These are phyloP conservation scores for Curvularia lunata DNA, from an alignment of 2,329 filamentous ascomycete genomes.

Conservation along the genomic window DNA sequence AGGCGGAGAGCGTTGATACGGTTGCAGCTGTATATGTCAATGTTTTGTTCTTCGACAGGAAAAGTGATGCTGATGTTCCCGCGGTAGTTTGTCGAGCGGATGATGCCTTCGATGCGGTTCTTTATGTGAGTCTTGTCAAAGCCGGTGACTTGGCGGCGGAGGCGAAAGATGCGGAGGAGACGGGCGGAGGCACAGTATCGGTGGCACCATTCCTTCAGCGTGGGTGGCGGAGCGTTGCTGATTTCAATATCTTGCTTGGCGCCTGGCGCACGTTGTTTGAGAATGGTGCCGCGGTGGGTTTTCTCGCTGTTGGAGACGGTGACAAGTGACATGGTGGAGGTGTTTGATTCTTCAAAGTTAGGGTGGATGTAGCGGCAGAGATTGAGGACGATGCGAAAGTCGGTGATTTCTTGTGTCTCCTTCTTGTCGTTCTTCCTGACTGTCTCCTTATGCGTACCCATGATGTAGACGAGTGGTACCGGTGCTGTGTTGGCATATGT, in stretches of 20 bases:
- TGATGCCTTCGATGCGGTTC: constrained; percentile 60
- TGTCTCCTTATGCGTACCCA: constrained; percentile 48
- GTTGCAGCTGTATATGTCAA: constrained; percentile 70
- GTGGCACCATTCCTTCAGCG: constrained; percentile 69
- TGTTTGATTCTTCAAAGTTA: constrained; percentile 26
- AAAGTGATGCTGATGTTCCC: constrained; percentile 67
- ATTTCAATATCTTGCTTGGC: constrained; percentile 55
- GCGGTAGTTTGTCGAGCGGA: constrained; percentile 71
- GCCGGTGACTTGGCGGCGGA: constrained; percentile 59
- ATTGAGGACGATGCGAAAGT: constrained; percentile 49
- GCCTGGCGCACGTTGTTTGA: constrained; percentile 59
- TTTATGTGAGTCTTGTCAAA: constrained; percentile 65
- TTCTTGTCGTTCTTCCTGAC: constrained; percentile 45
- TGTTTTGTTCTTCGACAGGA: constrained; percentile 61
- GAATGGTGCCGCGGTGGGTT: constrained; percentile 68
- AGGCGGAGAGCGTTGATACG: constrained; percentile 69
- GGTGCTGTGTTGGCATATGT: constrained; percentile 38
- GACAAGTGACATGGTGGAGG: constrained; percentile 35
- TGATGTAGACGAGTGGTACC: constrained; percentile 46
- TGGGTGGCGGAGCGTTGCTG: constrained; percentile 49
- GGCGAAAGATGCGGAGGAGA: constrained; percentile 60
- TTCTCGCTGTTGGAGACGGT: constrained; percentile 66
- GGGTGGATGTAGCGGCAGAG: constrained; percentile 38
- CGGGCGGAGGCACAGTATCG: constrained; percentile 67
- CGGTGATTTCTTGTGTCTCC: constrained; percentile 43